phyloP scores from a whole-genome alignment of 1,139 yeast genomes.

The Blastobotrys illinoisensis region DNA sequence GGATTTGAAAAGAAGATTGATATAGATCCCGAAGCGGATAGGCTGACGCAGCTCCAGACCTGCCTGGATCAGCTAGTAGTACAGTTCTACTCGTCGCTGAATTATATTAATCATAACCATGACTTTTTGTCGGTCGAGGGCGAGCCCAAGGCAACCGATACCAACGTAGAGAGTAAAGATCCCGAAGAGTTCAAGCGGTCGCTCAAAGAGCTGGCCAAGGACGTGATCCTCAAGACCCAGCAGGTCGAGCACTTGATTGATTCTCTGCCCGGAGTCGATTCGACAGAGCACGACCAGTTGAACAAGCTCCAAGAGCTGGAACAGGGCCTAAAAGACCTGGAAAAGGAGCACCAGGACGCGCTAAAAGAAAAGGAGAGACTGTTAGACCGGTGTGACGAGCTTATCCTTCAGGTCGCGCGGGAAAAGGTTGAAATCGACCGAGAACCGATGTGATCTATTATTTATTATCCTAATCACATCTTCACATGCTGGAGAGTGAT shows the following conservation, averaged over 20 bases:
- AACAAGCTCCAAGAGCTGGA: conserved; percentile 59
- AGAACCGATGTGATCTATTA: conserved; percentile 3
- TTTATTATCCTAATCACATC: neutral
- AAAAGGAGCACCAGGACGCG: conserved; percentile 52
- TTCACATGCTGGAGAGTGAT: no score
- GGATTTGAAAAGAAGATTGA: conserved; percentile 2
- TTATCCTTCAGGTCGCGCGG: conserved; percentile 57
- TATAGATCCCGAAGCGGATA: conserved; percentile 44
- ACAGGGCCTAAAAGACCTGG: conserved; percentile 55
- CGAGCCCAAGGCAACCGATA: conserved; percentile 51
- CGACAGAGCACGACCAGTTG: conserved; percentile 70
- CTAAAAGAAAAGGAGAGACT: conserved; percentile 62
- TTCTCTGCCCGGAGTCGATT: conserved; percentile 89
- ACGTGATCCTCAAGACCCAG: conserved; percentile 75
- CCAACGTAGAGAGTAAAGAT: conserved; percentile 38
- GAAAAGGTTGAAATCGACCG: conserved; percentile 40
- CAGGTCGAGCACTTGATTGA: conserved; percentile 84
- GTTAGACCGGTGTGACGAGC: conserved; percentile 57
- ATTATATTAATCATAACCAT: conserved; percentile 73
- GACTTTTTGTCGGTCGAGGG: conserved; percentile 47
- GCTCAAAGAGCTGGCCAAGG: conserved; percentile 57
- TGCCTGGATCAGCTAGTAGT: conserved; percentile 87
- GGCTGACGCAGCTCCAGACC: conserved; percentile 86
- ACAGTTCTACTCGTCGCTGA: conserved; percentile 86
- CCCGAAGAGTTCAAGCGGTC: conserved; percentile 34